Base-by-base conservation (phyloP, 169 alveolate species). In the Eimeria sp. region DNA sequence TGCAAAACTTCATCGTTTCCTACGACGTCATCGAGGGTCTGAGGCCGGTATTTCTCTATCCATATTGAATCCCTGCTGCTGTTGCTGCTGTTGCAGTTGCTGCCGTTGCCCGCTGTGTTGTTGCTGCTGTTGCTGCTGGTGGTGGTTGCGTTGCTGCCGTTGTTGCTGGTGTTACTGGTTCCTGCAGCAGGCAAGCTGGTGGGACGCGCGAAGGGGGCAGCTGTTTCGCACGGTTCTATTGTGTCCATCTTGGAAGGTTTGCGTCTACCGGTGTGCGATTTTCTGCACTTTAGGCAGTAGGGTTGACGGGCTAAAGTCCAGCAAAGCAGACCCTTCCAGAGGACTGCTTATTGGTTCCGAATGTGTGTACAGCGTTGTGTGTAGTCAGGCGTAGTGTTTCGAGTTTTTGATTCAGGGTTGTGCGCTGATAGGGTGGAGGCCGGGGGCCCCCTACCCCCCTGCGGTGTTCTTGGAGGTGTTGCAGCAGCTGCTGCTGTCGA, bases 31-130 rank as follows among this genome's bases (percentile, higher is more conserved):
- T 98, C 98, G 65, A 99, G 97, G 18, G 98, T 96, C 82, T 97
- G 98, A 20, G 99, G 99, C 27, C 99, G 97, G 97, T 99, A 99
- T 96, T 99, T 99, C 95, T 99, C 99, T 65, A 99, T 98, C 99
- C 99, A 99, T 18, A 96, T 96, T 10, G 97, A 91, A 47, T 72
- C 90, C 10, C 45, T 54, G 51, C 49, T 49, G 76, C 92, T 58
- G 76, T 47, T 84, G 92, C 76, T 51, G 89, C 89, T 45, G 40
- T 40, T 80, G 89, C 89, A 57, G 89, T 65, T 80, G 58, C 86
- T 30, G 61, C 43, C 20, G 54, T 7, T 30, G 54, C 13, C 80
- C 5, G 45, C 10, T 49, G 47, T 40, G 76, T 75, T 58, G 76
- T 51, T 83, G 92, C 57, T 83, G 90, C 43, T 51, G 90, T 45